Conservation (phyloP, 1,139 yeast species). For the Diutina catenulata region DNA sequence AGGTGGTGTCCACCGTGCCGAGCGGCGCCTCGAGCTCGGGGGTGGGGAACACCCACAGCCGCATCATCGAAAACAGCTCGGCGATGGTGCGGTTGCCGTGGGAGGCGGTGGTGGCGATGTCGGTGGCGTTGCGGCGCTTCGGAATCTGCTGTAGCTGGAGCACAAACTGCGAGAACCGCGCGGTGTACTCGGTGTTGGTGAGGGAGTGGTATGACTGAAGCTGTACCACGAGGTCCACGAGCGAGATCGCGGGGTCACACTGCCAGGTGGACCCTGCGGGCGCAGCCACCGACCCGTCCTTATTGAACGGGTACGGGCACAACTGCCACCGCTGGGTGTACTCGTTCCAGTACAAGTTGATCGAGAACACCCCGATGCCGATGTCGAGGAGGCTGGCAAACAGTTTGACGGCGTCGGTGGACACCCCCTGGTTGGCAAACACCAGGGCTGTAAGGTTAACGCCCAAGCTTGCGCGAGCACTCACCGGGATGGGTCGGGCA, state of each 20-base stretch:
- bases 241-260: neutral
- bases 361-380: slow-evolving; percentile 41
- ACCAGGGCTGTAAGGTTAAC: slow-evolving; percentile 39
- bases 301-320: slow-evolving; percentile 28
- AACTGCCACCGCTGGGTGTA: slow-evolving; percentile 44
- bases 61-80: neutral
- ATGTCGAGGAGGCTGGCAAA: slow-evolving; percentile 25
- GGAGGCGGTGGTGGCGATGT: neutral
- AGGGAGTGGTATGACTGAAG: neutral
- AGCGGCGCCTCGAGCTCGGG: neutral
- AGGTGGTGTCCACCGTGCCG: no score
- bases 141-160: neutral
- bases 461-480: slow-evolving; percentile 48
- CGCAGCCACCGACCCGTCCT: neutral
- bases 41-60: neutral
- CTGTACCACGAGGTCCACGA: neutral
- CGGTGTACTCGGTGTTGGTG: neutral
- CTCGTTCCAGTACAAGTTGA: slow-evolving; percentile 63
- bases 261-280: neutral
- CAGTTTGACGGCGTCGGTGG: slow-evolving; percentile 23
- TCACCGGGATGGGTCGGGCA: slow-evolving; percentile 40
- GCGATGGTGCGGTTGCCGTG: neutral
- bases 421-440: slow-evolving; percentile 42
- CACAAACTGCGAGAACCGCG: neutral
- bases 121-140: neutral